Conservation (phyloP, 352 stramenopile genomes). For the Nothophytophthora sp. region DNA sequence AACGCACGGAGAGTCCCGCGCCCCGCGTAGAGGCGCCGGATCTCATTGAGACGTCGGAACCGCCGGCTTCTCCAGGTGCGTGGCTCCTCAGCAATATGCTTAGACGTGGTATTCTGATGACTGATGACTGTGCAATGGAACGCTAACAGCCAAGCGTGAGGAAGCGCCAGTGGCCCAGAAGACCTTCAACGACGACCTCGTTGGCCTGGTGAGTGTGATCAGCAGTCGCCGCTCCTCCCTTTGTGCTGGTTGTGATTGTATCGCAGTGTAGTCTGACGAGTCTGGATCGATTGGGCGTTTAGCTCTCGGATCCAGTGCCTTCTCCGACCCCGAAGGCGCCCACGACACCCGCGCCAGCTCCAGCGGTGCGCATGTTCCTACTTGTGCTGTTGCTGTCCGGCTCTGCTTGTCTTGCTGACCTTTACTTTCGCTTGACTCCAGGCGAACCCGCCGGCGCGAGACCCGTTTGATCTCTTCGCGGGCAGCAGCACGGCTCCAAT, state of each 20-base stretch:
- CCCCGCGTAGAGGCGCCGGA: slow-evolving; percentile 45
- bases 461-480: slow-evolving; percentile 81
- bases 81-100: neutral
- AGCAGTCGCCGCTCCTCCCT: neutral
- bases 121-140: neutral
- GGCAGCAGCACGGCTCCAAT: slow-evolving; percentile 33
- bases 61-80: slow-evolving; percentile 25
- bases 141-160: slow-evolving; percentile 57
- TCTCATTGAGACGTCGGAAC: slow-evolving; percentile 74
- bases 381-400: neutral
- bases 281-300: too few species aligned
- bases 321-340: slow-evolving; percentile 33
- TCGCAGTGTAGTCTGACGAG: slow-evolving; percentile 5
- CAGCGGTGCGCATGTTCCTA: slow-evolving; percentile 32
- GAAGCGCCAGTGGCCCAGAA: slow-evolving; percentile 48
- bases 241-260: too few species aligned
- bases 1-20: slow-evolving; percentile 36
- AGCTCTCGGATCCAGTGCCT: slow-evolving; percentile 69
- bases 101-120: neutral
- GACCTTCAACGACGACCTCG: slow-evolving; percentile 80
- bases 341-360: slow-evolving; percentile 36
- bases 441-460: slow-evolving; percentile 30
- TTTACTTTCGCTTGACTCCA: slow-evolving; percentile 12
- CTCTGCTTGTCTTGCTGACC: neutral
- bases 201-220: slow-evolving; percentile 57